Evolutionary conservation across 2,329 filamentous ascomycete genomes (phyloP).

Genomic region (Teratosphaeria zuluensis): DNA sequence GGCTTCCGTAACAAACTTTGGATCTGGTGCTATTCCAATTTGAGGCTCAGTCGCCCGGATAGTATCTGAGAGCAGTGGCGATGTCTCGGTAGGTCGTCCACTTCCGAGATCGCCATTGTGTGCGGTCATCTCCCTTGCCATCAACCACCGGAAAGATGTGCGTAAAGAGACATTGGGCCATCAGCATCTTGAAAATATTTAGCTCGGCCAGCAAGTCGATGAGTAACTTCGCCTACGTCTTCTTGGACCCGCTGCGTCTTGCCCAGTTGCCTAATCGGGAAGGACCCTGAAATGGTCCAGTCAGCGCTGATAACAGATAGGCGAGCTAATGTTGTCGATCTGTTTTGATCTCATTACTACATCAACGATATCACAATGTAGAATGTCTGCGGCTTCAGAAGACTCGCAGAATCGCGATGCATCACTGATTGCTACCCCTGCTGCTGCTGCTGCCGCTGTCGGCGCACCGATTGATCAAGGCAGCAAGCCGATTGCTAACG

Average conservation of each 20-base stretch:
- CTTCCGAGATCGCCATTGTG: neutral
- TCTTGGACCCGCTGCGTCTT: neutral
- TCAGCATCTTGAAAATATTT: neutral
- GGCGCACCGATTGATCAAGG: neutral
- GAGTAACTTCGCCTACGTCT: neutral
- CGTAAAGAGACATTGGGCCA: neutral
- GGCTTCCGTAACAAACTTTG: conserved; percentile 5
- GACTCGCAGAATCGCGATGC: neutral
- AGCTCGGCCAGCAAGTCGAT: neutral
- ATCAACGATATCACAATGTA: neutral
- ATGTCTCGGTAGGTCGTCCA: conserved; percentile 15
- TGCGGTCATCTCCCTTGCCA: neutral
- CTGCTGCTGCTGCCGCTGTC: neutral
- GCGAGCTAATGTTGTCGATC: neutral
- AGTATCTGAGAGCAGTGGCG: conserved; percentile 13
- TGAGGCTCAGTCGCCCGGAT: conserved; percentile 16
- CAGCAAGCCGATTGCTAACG: neutral
- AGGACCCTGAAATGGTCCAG: neutral
- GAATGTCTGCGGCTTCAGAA: neutral
- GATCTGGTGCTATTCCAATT: conserved; percentile 16
- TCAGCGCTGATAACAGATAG: neutral
- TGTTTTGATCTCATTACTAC: neutral
- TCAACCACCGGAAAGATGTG: neutral
- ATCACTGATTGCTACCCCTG: neutral
- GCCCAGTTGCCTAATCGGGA: neutral